These are phyloP conservation scores for Inonotus obliquus DNA, from an alignment of 1,284 basidiomycete species.

Conservation along the genomic window DNA sequence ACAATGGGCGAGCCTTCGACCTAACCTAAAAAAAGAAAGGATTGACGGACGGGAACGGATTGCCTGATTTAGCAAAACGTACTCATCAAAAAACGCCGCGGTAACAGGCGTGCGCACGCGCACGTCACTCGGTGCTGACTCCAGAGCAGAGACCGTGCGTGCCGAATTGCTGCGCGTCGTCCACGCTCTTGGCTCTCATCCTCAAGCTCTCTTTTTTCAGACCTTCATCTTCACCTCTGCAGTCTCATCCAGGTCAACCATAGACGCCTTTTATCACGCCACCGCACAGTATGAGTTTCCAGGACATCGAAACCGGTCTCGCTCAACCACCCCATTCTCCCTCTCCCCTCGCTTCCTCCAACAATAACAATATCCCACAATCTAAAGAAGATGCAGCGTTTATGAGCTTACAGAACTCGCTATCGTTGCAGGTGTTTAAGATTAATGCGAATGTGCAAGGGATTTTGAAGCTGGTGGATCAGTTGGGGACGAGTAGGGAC, in stretches of 20 bases:
- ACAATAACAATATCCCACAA: conserved; percentile 32
- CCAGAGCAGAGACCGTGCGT: too few relatives aligned
- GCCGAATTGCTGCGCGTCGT: too few relatives aligned
- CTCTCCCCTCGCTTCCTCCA: conserved; percentile 19
- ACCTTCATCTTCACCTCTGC: too few relatives aligned
- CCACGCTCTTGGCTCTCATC: too few relatives aligned
- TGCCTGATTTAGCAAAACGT: background rate
- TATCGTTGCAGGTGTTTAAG: conserved; percentile 97
- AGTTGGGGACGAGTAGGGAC: conserved; percentile 80
- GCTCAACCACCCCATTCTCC: conserved; percentile 41
- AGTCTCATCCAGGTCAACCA: too few relatives aligned
- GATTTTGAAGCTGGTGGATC: conserved; percentile 88
- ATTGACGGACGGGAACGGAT: too few relatives aligned
- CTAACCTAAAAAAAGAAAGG: too few relatives aligned
- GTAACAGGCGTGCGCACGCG: background rate
- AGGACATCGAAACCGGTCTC: conserved; percentile 69
- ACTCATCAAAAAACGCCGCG: background rate
- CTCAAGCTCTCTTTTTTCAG: too few relatives aligned
- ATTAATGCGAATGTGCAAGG: conserved; percentile 97
- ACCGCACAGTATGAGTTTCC: conserved; percentile 59
- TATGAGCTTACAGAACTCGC: conserved; percentile 72
- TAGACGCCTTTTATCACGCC: background rate
- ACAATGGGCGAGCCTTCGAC: too few relatives aligned
- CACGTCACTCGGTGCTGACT: too few relatives aligned
- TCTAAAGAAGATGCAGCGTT: conserved; percentile 73